phyloP scores from a whole-genome alignment of 345 rosid genomes.

The Eucalyptus tenuipes region DNA sequence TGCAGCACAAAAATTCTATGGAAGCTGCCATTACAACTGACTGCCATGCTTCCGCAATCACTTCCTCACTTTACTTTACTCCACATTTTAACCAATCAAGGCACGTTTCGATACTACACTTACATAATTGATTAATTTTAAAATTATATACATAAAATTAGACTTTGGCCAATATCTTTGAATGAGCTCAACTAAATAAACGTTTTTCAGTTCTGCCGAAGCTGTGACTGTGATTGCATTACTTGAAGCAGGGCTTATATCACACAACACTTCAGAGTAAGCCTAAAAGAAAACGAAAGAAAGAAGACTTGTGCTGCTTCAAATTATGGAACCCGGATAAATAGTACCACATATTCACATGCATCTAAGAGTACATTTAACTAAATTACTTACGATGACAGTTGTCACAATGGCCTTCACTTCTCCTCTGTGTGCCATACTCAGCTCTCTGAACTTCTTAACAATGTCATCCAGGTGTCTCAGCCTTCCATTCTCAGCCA shows the following conservation, averaged over 20 bases:
- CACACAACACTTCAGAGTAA: not conserved
- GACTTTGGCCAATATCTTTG: not conserved
- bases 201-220: not conserved
- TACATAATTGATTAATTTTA: not conserved
- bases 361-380: not conserved
- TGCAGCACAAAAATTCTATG: not conserved
- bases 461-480: constrained; percentile 45
- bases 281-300: not conserved
- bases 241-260: not conserved
- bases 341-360: not conserved
- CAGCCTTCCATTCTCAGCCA: constrained; percentile 86
- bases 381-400: constrained; percentile 53
- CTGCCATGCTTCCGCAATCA: not conserved
- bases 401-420: constrained; percentile 69
- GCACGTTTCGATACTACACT: not conserved
- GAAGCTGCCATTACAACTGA: not conserved
- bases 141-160: not conserved
- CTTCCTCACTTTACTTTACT: not conserved
- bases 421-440: constrained; percentile 82
- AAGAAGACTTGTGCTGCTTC: not conserved
- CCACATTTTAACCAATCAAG: not conserved
- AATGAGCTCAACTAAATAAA: not conserved
- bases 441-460: constrained; percentile 54
- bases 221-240: not conserved
- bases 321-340: not conserved